A percentile compares a stretch with the other conserved stretches of the same genome.
These are phyloP conservation scores for Lentinula sp. DNA, from an alignment of 768 basidiomycete species.

Conservation along the genomic window DNA sequence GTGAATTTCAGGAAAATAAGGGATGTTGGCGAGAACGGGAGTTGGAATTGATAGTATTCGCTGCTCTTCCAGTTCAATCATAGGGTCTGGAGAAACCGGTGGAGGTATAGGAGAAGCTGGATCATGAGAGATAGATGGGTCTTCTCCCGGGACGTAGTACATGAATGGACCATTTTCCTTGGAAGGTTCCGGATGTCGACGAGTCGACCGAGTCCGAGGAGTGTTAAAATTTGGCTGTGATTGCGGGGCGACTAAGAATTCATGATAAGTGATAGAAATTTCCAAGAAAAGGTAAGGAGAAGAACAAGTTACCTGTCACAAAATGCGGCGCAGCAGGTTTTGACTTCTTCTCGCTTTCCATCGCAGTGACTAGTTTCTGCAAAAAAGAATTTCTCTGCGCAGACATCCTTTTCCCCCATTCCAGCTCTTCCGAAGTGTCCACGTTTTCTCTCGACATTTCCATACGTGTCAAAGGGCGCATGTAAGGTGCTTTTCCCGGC, in stretches of 20 bases:
- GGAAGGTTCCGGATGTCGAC: slow-evolving; percentile 24
- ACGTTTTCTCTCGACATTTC: slow-evolving; percentile 66
- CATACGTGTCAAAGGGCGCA: slow-evolving; percentile 47
- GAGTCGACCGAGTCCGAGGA: background rate
- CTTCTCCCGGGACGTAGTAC: slow-evolving; percentile 41
- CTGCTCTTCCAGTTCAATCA: background rate
- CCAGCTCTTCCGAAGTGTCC: slow-evolving; percentile 70
- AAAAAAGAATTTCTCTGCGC: slow-evolving; percentile 64
- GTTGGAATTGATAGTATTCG: background rate
- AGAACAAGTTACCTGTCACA: slow-evolving; percentile 32
- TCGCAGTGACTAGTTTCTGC: slow-evolving; percentile 55
- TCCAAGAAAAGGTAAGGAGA: background rate
- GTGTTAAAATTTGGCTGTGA: slow-evolving; percentile 21
- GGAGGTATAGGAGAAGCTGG: background rate
- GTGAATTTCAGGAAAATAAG: background rate
- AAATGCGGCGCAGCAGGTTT: slow-evolving; percentile 37
- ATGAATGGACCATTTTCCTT: slow-evolving; percentile 36
- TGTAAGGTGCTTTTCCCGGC: slow-evolving; percentile 57
- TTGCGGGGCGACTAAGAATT: slow-evolving; percentile 1
- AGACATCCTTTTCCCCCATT: slow-evolving; percentile 76
- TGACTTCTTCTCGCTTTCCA: slow-evolving; percentile 45
- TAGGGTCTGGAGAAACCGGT: background rate
- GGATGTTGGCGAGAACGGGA: background rate
- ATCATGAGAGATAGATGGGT: slow-evolving; percentile 19
- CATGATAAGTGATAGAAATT: background rate